Evolutionary conservation across 257 asterid species (phyloP).

Genomic region (Solanum sitiens): DNA sequence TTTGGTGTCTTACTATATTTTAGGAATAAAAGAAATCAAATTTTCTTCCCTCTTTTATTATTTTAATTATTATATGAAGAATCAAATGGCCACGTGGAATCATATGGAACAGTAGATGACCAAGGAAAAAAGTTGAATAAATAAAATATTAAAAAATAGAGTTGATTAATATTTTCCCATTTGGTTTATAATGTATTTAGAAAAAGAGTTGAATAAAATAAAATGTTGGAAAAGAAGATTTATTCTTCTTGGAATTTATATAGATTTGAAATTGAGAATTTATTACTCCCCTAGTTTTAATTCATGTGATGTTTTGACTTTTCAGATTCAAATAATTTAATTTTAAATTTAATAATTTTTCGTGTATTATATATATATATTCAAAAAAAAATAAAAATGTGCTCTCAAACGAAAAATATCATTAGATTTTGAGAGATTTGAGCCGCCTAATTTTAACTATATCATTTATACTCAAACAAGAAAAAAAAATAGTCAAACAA

Average conservation of each 20-base stretch:
- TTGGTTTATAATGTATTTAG: not conserved
- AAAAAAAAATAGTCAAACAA: not conserved
- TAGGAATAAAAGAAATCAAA: not conserved
- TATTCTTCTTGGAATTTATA: not conserved
- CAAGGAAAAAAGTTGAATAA: not conserved
- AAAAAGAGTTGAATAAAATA: not conserved
- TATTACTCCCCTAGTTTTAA: not conserved
- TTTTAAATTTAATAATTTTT: not conserved
- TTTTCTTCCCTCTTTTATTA: not conserved
- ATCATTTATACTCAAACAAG: not conserved
- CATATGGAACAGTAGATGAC: not conserved
- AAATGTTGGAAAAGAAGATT: not conserved
- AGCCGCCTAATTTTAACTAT: not conserved
- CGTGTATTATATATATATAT: not conserved
- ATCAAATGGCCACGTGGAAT: not conserved
- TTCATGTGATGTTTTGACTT: not conserved
- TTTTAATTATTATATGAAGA: not conserved
- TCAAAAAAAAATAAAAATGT: too few species aligned
- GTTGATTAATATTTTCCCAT: not conserved
- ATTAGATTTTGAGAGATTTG: not conserved
- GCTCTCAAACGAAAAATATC: not conserved
- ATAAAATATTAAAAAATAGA: not conserved
- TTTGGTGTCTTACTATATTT: not conserved
- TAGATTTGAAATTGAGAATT: not conserved
- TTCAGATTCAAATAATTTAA: accelerated